phyloP scores from a whole-genome alignment of 371 early-diverging fungal species.

The Syncephalastrum sp. region DNA sequence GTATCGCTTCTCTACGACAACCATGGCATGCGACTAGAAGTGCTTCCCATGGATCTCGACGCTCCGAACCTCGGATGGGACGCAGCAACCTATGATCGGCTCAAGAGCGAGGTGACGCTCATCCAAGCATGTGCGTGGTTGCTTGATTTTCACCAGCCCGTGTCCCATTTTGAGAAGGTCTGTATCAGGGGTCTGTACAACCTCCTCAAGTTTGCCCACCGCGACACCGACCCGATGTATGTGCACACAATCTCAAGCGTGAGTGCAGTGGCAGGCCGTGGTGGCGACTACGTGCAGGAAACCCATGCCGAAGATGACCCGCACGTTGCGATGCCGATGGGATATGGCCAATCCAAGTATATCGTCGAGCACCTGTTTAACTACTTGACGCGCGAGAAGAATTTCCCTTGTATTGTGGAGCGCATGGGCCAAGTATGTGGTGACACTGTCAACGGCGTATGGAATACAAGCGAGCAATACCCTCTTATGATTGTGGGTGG shows the following conservation, averaged over 20 bases:
- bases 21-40: slow-evolving; percentile 1
- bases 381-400: slow-evolving; percentile 29
- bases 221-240: slow-evolving; percentile 29
- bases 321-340: slow-evolving; percentile 35
- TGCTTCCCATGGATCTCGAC: slow-evolving; percentile 12
- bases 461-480: slow-evolving; percentile 45
- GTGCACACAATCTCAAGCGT: slow-evolving; percentile 38
- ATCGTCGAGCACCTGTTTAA: slow-evolving; percentile 34
- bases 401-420: slow-evolving; percentile 32
- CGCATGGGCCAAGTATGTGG: slow-evolving; percentile 47
- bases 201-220: slow-evolving; percentile 36
- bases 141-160: slow-evolving; percentile 31
- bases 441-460: slow-evolving; percentile 33
- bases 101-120: slow-evolving; percentile 29
- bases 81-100: slow-evolving; percentile 17
- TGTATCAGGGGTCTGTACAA: slow-evolving; percentile 35
- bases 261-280: slow-evolving; percentile 19
- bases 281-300: slow-evolving; percentile 21
- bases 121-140: slow-evolving; percentile 37
- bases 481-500: slow-evolving; percentile 41
- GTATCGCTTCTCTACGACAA: slow-evolving; percentile 1
- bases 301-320: slow-evolving; percentile 25
- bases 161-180: slow-evolving; percentile 32
- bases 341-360: slow-evolving; percentile 46
- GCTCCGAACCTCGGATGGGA: slow-evolving; percentile 27